Base-by-base conservation (phyloP, 1,284 basidiomycete genomes). In the Cryptococcus floricola region DNA sequence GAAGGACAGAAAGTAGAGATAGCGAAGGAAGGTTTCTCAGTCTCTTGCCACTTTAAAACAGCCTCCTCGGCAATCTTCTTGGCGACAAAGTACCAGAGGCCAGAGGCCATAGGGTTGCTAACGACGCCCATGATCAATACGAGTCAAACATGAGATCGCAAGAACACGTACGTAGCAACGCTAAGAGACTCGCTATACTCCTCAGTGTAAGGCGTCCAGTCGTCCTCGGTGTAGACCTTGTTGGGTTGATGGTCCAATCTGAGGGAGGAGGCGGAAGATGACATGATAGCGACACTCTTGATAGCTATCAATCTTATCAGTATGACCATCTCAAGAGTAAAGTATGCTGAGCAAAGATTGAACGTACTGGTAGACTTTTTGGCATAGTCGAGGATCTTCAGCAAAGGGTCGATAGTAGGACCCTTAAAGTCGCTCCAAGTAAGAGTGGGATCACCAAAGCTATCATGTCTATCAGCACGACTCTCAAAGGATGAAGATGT, bases 391-490 rank as follows among this genome's bases (percentile, higher is more conserved):
- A 81, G 66, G 9, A 81, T 65, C 50, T 69, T 72, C 12, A 65
- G 60, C 0, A 79, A 80, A 4, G 80, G 80, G 45, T 77, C 63
- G 23, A 81, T 75, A 14, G 80, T 80, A 2, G 79, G 79, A 49
- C 75, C 68, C 53, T 79, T 71, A 44, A 79, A 69, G 31, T 75
- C 75, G n/a, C 62, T 60, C 61, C 63, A 68, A 12, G 50, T 58
- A 23, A 53, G 55, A n/a, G 57, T 34, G 59, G 19, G 57, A 45
- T 49, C 7, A 14, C 7, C 41, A 39, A 34, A 2, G 4, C 31
- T 34, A 34, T 6, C 7, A 6, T 10, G 31, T 34, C 31, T 34
- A 10, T 34, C 31, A 34, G 31, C 31, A 34, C 31, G 31, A 8
- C 3, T 34, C 31, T 2, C 7, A 34, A 34, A 7, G 39, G 5